Evolutionary conservation across 192 early-diverging fungal species (phyloP), one percentile per base, ranked within the genome.

Genomic region (Allomyces arbusculus): DNA sequence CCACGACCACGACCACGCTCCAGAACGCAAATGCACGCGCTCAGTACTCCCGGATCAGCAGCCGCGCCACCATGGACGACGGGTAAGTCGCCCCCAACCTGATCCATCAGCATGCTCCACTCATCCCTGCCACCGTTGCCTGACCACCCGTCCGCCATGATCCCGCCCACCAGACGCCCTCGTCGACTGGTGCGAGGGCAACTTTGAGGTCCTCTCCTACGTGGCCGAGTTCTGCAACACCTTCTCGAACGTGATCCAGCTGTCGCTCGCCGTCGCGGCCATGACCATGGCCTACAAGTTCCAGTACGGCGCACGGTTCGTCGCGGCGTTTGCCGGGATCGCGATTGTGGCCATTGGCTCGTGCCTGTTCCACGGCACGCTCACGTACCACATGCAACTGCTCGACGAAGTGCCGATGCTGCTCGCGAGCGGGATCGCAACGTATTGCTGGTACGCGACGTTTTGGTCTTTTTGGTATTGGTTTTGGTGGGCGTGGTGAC

Each of bases 171-270:
- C 50, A 14, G 20, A 58, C 20, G 50, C 50, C 16, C 50, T 58
- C 16, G 16, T 58, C 50, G 74, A 75, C 64, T 75, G 74, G 74
- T 75, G 74, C 67, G 74, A 75, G 65, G 69, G 68, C 44, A 67
- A 67, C 44, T 67, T 58, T 20, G 50, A 14, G 50, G 50, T 58
- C 9, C 16, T 58, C 20, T 14, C 50, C 45, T 75, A 74, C 64
- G 33, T 79, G 33, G 74, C 79, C n/a, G 79, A 81, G 64, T 75
- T 67, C 62, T 75, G 71, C 68, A 80, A 80, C 70, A 69, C 76
- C 14, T 65, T 69, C 8, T 69, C 73, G 55, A 78, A 80, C 65
- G 23, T 73, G 24, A 64, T 66, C 63, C 33, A 40, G 33, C 33
- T 40, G 33, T 40, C 33, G 4, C 33, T 40, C 7, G 33, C 33